phyloP scores from a whole-genome alignment of 192 early-diverging fungal species.

The Funneliformis mosseae region DNA sequence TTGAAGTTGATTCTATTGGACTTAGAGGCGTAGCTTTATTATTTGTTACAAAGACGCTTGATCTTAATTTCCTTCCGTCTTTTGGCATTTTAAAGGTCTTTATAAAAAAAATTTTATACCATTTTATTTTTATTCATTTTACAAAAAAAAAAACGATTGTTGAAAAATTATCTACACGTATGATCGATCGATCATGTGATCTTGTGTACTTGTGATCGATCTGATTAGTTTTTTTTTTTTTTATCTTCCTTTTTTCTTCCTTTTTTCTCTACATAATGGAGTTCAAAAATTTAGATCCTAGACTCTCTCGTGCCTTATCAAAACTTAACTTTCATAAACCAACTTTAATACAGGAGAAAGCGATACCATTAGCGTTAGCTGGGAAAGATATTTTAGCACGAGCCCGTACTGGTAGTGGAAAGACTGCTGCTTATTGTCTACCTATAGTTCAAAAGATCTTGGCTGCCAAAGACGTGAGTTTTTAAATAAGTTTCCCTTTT shows the following conservation, averaged over 20 bases:
- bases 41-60: no score
- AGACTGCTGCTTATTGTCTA: slow-evolving; percentile 93
- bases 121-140: no score
- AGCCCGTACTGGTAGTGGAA: slow-evolving; percentile 94
- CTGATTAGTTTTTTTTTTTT: background rate
- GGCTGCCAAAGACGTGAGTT: slow-evolving; percentile 59
- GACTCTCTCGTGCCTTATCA: slow-evolving; percentile 84
- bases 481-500: background rate
- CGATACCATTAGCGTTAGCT: slow-evolving; percentile 87
- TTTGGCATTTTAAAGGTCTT: background rate
- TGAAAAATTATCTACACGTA: no score
- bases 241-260: background rate
- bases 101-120: no score
- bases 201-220: no score
- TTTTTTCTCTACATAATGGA: background rate
- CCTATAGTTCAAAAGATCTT: slow-evolving; percentile 93
- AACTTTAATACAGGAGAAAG: slow-evolving; percentile 85
- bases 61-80: background rate
- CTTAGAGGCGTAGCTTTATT: background rate
- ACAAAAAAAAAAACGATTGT: no score
- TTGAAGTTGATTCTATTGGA: background rate
- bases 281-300: slow-evolving; percentile 68
- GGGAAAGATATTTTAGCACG: slow-evolving; percentile 94
- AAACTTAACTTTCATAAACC: slow-evolving; percentile 82
- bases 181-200: no score